These are phyloP conservation scores for Saccharomycopsis malanga DNA, from an alignment of 805 yeast species.

Conservation along the genomic window DNA sequence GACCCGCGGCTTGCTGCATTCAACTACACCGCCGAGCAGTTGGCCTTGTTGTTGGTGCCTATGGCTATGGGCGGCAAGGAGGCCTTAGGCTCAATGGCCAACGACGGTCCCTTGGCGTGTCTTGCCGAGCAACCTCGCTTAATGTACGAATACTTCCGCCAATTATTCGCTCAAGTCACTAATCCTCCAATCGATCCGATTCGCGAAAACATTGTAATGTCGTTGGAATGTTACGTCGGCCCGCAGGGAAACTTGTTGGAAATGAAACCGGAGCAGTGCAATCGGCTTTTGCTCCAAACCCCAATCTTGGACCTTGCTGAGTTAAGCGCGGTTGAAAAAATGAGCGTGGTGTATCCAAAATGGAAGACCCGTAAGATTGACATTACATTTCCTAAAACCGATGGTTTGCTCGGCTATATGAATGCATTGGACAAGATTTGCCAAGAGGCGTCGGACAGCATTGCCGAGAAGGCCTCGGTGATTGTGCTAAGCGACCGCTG, in stretches of 20 bases:
- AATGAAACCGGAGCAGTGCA: conserved; percentile 88
- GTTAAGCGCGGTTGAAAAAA: conserved; percentile 64
- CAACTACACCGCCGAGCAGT: conserved; percentile 93
- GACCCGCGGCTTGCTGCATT: conserved; percentile 82
- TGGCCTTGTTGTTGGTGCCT: conserved; percentile 75
- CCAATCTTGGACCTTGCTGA: conserved; percentile 76
- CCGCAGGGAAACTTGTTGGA: conserved; percentile 97
- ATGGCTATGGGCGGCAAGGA: conserved; percentile 93
- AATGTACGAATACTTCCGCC: conserved; percentile 89
- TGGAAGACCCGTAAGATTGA: conserved; percentile 84
- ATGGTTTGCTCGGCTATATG: conserved; percentile 82
- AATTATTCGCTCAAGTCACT: conserved; percentile 95
- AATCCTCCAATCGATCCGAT: conserved; percentile 99
- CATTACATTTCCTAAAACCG: conserved; percentile 77
- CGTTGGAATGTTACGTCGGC: conserved; percentile 92
- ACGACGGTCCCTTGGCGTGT: conserved; percentile 93
- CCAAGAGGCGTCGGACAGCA: conserved; percentile 78
- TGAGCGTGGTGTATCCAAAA: conserved; percentile 68
- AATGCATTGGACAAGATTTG: conserved; percentile 82
- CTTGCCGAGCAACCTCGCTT: conserved; percentile 87
- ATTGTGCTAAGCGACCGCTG: conserved; percentile 70
- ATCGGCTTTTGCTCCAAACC: conserved; percentile 72
- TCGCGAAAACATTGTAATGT: conserved; percentile 94
- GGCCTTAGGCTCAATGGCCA: conserved; percentile 98
- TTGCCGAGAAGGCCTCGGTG: conserved; percentile 66